Evolutionary conservation across 306 rosid species (phyloP).

Genomic region (Cicer cuneatum): DNA sequence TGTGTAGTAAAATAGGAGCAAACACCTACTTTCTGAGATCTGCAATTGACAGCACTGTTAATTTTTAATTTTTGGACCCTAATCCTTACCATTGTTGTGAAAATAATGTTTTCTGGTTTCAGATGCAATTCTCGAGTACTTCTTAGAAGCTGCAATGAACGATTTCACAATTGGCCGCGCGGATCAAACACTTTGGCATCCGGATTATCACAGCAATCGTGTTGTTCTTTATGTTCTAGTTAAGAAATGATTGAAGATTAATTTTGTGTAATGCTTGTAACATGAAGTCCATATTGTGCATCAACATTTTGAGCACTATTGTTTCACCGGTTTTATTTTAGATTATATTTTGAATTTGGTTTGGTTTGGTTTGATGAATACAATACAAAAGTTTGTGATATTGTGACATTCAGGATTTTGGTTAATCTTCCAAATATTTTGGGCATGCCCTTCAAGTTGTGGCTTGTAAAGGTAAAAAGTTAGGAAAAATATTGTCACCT

Average conservation of each 20-base stretch:
- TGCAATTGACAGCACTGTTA: background rate
- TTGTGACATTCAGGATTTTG: slow-evolving; percentile 13
- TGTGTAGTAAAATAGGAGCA: background rate
- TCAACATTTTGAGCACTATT: background rate
- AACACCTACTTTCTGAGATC: background rate
- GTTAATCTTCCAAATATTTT: background rate
- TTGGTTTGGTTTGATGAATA: slow-evolving; percentile 13
- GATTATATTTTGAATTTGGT: background rate
- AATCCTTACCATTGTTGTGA: slow-evolving; percentile 27
- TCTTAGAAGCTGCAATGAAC: slow-evolving; percentile 71
- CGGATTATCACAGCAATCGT: slow-evolving; percentile 72
- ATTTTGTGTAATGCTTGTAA: slow-evolving; percentile 9
- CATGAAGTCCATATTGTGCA: slow-evolving; percentile 26
- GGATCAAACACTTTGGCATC: slow-evolving; percentile 80
- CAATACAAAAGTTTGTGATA: background rate
- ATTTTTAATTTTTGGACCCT: background rate
- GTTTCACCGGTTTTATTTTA: background rate
- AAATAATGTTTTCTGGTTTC: slow-evolving; percentile 40
- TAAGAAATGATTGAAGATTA: slow-evolving; percentile 53
- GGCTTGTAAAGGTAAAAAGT: background rate
- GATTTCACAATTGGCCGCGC: slow-evolving; percentile 74
- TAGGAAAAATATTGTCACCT: no score
- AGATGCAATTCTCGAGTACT: slow-evolving; percentile 88
- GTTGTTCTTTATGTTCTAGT: slow-evolving; percentile 75
- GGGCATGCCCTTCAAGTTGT: background rate